Percentiles rank a stretch among this genome's conserved stretches.
Evolutionary conservation across 345 rosid genomes (phyloP).

Genomic region (Murraya koenigii): DNA sequence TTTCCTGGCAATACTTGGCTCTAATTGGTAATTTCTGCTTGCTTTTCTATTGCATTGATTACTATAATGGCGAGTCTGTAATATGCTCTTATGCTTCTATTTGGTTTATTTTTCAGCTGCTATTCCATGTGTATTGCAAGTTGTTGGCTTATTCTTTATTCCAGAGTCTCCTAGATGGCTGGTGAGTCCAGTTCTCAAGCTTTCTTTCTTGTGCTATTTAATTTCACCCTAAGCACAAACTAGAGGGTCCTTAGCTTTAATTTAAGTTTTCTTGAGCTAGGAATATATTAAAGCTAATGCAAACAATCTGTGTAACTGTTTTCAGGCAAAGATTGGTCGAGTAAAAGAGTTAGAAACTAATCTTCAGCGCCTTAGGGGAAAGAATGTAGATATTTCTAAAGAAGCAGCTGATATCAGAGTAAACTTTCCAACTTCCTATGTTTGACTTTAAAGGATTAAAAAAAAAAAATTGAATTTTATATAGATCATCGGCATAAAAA

Average conservation of each 20-base stretch:
- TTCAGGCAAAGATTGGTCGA: slow-evolving; percentile 37
- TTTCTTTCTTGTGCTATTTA: not conserved
- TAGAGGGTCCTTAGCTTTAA: not conserved
- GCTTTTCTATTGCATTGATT: not conserved
- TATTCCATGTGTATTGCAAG: slow-evolving; percentile 27
- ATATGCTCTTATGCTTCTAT: not conserved
- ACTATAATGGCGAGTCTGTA: not conserved
- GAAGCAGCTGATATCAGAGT: slow-evolving; percentile 56
- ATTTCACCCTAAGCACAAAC: not conserved
- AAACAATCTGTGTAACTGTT: not conserved
- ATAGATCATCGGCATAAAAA: not conserved
- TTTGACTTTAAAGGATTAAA: not conserved
- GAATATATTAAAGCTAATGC: not conserved
- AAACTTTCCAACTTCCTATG: not conserved
- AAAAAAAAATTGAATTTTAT: not conserved
- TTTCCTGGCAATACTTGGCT: slow-evolving; percentile 25
- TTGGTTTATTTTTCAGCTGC: slow-evolving; percentile 21
- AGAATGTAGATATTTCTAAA: slow-evolving; percentile 32
- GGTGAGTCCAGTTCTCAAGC: slow-evolving; percentile 17
- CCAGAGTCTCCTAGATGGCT: slow-evolving; percentile 57
- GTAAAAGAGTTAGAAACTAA: slow-evolving; percentile 40
- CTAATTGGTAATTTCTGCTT: slow-evolving; percentile 16
- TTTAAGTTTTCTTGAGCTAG: not conserved
- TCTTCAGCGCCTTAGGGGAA: slow-evolving; percentile 46
- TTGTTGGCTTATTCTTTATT: slow-evolving; percentile 36